Evolutionary conservation across 2,329 filamentous ascomycete genomes (phyloP).

Genomic region (Sporothrix pseudoabietina): DNA sequence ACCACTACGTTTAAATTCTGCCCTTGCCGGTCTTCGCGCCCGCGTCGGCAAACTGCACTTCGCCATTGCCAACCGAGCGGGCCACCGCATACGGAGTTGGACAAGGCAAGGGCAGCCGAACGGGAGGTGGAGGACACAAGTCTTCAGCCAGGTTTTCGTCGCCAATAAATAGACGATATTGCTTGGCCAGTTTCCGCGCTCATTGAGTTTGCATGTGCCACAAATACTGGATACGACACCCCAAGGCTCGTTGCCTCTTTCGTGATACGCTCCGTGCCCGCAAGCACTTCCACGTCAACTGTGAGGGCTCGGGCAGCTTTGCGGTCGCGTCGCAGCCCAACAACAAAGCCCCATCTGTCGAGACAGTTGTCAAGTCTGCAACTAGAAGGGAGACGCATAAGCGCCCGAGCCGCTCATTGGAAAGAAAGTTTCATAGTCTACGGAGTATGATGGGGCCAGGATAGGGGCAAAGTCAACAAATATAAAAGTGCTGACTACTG

Average conservation of each 20-base stretch:
- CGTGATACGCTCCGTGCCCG: not conserved
- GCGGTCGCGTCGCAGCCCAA: not conserved
- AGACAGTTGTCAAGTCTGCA: constrained; percentile 6
- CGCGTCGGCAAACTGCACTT: not conserved
- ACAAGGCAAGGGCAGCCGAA: constrained; percentile 14
- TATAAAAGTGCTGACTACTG: not conserved
- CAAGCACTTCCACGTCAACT: not conserved
- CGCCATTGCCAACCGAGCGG: constrained; percentile 22
- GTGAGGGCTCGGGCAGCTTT: not conserved
- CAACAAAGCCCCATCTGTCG: not conserved
- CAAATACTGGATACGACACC: not conserved
- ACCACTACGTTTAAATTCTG: not conserved
- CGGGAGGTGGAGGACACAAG: not conserved
- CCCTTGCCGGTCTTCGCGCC: not conserved
- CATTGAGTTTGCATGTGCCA: not conserved
- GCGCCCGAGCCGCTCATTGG: not conserved
- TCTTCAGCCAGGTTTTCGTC: no score
- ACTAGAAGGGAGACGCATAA: not conserved
- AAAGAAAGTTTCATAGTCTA: not conserved
- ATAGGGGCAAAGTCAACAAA: not conserved
- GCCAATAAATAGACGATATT: not conserved
- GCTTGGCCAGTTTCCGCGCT: not conserved
- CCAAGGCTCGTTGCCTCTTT: not conserved
- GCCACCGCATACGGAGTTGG: not conserved
- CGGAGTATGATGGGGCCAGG: not conserved